Evolutionary conservation across 306 rosid genomes (phyloP), one percentile per base, ranked within the genome.

Genomic region (Cucumis cinereus): DNA sequence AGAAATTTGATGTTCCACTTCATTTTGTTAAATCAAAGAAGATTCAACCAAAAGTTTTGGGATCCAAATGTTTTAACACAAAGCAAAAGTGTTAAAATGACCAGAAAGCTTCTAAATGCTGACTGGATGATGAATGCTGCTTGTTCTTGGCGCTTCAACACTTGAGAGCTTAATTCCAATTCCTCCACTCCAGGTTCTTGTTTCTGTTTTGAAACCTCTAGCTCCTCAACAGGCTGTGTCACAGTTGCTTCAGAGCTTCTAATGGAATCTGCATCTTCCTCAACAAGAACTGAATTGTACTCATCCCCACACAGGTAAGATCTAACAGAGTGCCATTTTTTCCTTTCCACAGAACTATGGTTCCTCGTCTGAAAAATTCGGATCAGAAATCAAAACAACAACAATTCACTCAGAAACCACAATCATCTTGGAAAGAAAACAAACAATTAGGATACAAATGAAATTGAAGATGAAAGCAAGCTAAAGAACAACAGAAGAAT

Each of bases 281-380:
- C 91, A 14, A 89, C 93, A 73, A 83, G 78, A 10, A 89, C 90
- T 75, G 96, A 93, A 79, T 86, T 88, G 82, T 85, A 81, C 70
- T 93, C 96, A 60, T 91, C 92, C 2, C 98, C 97, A 69, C 98
- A 93, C n/a, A 93, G 80, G 78, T 91, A 93, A 72, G 97, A 85
- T 78, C 89, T 93, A 47, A 91, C 93, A 16, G 92, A 85, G 69
- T 83, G 76, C 98, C 96, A 90, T 82, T 89, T 86, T 85, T 80
- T 86, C 85, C 84, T 86, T 74, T 89, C 93, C 52, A 57, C 83
- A n/a, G 68, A 49, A 82, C 85, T 85, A 67, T 86, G 84, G 68
- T 85, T 86, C 74, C 81, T 89, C 75, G 56, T 84, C 98, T 90
- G 82, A 14, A 49, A 74, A 22, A 75, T 71, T 60, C 8, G 20